A percentile compares a stretch with the other conserved stretches of the same genome.
These are phyloP conservation scores for Starmerella bombi DNA, from an alignment of 805 yeast genomes.

Conservation along the genomic window DNA sequence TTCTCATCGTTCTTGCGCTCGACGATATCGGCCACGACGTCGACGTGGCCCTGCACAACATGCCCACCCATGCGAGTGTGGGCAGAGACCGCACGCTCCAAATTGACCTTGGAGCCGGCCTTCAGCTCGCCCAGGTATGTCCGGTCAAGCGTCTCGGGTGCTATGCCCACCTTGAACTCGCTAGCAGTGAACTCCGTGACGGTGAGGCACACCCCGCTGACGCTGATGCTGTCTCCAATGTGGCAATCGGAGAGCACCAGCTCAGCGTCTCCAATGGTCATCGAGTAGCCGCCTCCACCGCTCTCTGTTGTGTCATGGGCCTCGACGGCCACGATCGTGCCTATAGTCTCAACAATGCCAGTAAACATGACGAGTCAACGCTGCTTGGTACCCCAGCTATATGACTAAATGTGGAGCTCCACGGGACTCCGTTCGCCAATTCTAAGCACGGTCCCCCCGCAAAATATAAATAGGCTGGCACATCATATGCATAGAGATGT, in stretches of 20 bases:
- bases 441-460: too few relatives aligned
- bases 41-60: conserved; percentile 95
- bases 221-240: conserved; percentile 84
- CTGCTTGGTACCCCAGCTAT: too few relatives aligned
- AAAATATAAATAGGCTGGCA: too few relatives aligned
- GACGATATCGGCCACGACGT: conserved; percentile 63
- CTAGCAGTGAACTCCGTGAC: conserved; percentile 60
- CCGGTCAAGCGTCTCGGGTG: conserved; percentile 81
- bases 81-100: conserved; percentile 80
- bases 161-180: conserved; percentile 75
- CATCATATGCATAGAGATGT: too few relatives aligned
- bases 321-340: conserved; percentile 41
- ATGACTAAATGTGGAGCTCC: too few relatives aligned
- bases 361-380: conserved; percentile 90
- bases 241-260: conserved; percentile 65
- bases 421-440: too few relatives aligned
- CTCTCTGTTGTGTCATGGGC: conserved; percentile 36
- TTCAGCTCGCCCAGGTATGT: conserved; percentile 57
- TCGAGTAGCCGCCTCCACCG: conserved; percentile 65
- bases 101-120: conserved; percentile 53
- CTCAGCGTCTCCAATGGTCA: conserved; percentile 49
- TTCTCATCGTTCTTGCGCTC: conserved; percentile 47
- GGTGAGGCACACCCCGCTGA: conserved; percentile 83
- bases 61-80: conserved; percentile 92
- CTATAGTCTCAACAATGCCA: conserved; percentile 80